Base-by-base conservation (phyloP, 371 early-diverging fungal species). In the Mucor lusitanicus region DNA sequence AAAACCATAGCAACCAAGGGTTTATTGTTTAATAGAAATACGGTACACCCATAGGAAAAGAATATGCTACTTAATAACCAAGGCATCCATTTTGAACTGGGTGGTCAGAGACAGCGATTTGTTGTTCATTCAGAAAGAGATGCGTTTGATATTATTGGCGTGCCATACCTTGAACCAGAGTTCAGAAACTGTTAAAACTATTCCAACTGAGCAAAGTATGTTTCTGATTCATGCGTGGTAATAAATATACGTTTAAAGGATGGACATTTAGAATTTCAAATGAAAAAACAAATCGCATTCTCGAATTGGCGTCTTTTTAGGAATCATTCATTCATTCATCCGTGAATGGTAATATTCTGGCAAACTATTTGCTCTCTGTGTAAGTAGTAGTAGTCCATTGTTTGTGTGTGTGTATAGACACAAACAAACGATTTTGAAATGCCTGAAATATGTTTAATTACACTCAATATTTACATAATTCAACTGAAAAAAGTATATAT, bases 111-210 rank as follows among this genome's bases (percentile, higher is more conserved):
- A 46, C 37, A 44, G 7, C 61, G 53, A 28, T 11, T 81, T 6
- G 40, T 40, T 32, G 70, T 73, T 7, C 42, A 64, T 50, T 68
- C 69, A 9, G 82, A 83, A 68, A 58, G 60, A 64, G 73, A 83
- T 11, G 61, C 73, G 3, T 83, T 80, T 63, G 65, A 79, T 19
- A 54, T 69, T 13, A 39, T 86, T 50, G 77, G 71, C 19, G 44
- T 86, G 9, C 77, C 78, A 40, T 84, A 76, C 63, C 28, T 83
- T 3, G 77, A 81, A 0, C 84, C 84, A 25, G 72, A 66, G 32
- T 35, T 81, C 42, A 54, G 86, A 48, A 84, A 84, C 46, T 81
- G 83, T 37, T 86, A 70, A 73, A n/a, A n/a, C n/a, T n/a, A n/a
- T n/a, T n/a, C n/a, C n/a, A n/a, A n/a, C n/a, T n/a, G n/a, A n/a